These are phyloP conservation scores for Metschnikowia drakensbergensis DNA, from an alignment of 805 yeast genomes.

Conservation along the genomic window DNA sequence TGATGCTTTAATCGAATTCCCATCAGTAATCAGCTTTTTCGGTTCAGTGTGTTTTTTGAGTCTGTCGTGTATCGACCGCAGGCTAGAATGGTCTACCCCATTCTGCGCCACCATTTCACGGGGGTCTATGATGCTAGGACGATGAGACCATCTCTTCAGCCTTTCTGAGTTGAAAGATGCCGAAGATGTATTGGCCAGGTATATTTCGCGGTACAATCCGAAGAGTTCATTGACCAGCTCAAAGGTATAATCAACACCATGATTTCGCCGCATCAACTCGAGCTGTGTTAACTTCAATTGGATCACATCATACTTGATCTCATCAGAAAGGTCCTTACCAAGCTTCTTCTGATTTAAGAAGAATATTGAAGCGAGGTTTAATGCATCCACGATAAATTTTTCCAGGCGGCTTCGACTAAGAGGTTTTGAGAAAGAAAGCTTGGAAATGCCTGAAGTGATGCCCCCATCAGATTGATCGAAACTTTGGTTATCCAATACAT, in stretches of 20 bases:
- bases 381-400: conserved; percentile 51
- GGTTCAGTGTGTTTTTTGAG: conserved; percentile 17
- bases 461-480: not conserved
- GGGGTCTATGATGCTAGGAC: conserved; percentile 42
- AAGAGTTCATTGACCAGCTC: conserved; percentile 67
- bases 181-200: conserved; percentile 23
- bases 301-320: conserved; percentile 46
- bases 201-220: conserved; percentile 50
- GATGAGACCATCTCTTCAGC: conserved; percentile 32
- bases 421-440: conserved; percentile 3
- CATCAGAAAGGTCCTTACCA: conserved; percentile 23
- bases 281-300: conserved; percentile 75
- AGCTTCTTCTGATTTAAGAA: conserved; percentile 26
- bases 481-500: not conserved
- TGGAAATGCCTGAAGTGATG: not conserved
- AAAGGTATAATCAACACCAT: conserved; percentile 55
- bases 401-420: conserved; percentile 41
- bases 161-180: conserved; percentile 9
- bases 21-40: conserved; percentile 10
- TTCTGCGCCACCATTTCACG: conserved; percentile 7
- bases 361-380: conserved; percentile 38
- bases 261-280: conserved; percentile 58
- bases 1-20: not conserved
- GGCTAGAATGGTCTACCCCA: not conserved
- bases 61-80: conserved; percentile 18